phyloP scores from a whole-genome alignment of 495 filamentous ascomycete species.

The Xanthoparmelia taractica region DNA sequence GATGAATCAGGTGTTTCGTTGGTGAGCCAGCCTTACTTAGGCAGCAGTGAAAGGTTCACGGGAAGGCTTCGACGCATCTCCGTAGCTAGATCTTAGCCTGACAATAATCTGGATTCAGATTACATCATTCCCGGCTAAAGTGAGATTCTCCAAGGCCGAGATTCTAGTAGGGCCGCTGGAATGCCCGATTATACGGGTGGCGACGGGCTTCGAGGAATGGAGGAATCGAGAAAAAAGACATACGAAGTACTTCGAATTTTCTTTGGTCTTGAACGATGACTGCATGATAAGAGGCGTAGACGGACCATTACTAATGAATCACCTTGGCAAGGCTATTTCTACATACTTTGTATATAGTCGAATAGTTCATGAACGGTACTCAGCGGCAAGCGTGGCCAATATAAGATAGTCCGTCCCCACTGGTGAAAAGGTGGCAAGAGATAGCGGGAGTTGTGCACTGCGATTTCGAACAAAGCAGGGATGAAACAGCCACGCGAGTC shows the following conservation, averaged over 20 bases:
- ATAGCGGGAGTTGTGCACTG: not conserved
- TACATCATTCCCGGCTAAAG: no score
- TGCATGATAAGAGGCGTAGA: not conserved
- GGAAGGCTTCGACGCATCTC: no score
- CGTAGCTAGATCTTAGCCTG: no score
- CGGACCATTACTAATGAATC: no score
- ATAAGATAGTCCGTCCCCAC: no score
- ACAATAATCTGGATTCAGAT: no score
- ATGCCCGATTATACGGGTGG: not conserved
- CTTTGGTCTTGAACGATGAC: not conserved
- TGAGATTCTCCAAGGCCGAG: not conserved
- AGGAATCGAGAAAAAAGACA: no score
- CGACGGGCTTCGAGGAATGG: no score
- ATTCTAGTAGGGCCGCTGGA: no score
- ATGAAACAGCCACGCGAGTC: conserved; percentile 2
- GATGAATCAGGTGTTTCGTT: not conserved
- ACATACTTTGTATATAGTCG: no score
- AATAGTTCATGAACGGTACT: not conserved
- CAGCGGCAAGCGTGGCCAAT: not conserved
- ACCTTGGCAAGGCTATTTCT: not conserved
- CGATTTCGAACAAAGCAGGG: not conserved
- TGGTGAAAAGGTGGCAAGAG: not conserved
- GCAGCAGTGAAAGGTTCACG: no score
- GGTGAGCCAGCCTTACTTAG: not conserved
- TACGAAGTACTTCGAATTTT: no score